Evolutionary conservation across 805 yeast species (phyloP).

Genomic region (Crinitomyces ghanaensis): DNA sequence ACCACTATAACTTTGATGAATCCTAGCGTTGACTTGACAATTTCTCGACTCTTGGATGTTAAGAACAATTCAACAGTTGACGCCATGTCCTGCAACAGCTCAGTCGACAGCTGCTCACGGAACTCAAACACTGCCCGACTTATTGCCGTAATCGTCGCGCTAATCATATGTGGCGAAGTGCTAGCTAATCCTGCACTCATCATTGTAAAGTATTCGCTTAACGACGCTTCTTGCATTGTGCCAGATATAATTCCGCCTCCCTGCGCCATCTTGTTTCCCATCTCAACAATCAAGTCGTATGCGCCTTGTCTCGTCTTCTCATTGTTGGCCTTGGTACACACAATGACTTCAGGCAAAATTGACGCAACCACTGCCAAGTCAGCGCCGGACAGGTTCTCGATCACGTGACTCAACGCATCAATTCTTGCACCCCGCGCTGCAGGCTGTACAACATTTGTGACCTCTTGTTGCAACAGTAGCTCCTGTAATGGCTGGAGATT

Average conservation of each 20-base stretch:
- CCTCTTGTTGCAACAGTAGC: slow-evolving; percentile 39
- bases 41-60: slow-evolving; percentile 84
- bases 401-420: slow-evolving; percentile 48
- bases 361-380: slow-evolving; percentile 72
- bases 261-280: slow-evolving; percentile 67
- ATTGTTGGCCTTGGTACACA: slow-evolving; percentile 84
- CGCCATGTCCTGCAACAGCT: slow-evolving; percentile 58
- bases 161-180: slow-evolving; percentile 86
- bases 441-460: slow-evolving; percentile 36
- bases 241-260: too few species aligned
- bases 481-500: slow-evolving; percentile 49
- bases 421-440: slow-evolving; percentile 78
- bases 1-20: slow-evolving; percentile 83
- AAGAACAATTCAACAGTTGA: slow-evolving; percentile 82
- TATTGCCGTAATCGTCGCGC: slow-evolving; percentile 88
- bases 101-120: slow-evolving; percentile 48
- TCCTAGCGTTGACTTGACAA: slow-evolving; percentile 89
- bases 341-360: slow-evolving; percentile 73
- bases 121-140: slow-evolving; percentile 83
- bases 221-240: slow-evolving; percentile 49
- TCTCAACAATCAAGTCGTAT: slow-evolving; percentile 58
- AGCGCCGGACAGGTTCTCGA: slow-evolving; percentile 49
- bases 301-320: slow-evolving; percentile 83
- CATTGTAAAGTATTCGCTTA: slow-evolving; percentile 82
- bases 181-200: slow-evolving; percentile 95